A percentile compares a stretch with the other conserved stretches of the same genome.
Evolutionary conservation across 306 rosid species (phyloP).

Genomic region (Elaeagnus macrophylla): DNA sequence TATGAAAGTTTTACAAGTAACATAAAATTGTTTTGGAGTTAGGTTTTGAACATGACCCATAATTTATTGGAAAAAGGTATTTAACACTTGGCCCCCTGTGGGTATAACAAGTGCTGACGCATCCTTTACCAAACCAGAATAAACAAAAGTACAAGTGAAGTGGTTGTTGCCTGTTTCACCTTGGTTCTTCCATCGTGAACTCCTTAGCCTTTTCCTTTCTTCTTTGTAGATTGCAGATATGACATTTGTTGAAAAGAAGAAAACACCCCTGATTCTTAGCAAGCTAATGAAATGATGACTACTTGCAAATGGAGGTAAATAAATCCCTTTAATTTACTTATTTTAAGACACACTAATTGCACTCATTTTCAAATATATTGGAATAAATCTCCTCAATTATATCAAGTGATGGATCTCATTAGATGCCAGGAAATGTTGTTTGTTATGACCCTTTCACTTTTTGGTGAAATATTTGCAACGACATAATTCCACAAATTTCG

Average conservation of each 20-base stretch:
- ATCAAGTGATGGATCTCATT: not conserved
- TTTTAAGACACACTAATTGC: not conserved
- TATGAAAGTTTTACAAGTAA: too few species aligned
- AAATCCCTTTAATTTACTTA: conserved; percentile 15
- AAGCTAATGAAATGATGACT: conserved; percentile 76
- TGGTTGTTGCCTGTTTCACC: too few species aligned
- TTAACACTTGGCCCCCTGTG: too few species aligned
- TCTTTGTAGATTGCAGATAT: conserved; percentile 51
- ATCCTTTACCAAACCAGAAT: too few species aligned
- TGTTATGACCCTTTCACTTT: not conserved
- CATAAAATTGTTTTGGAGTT: too few species aligned
- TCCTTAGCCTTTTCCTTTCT: not conserved
- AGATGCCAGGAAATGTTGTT: not conserved
- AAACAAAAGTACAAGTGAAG: too few species aligned
- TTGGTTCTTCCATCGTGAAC: too few species aligned
- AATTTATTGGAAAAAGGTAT: too few species aligned
- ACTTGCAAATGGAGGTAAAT: conserved; percentile 90
- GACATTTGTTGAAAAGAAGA: conserved; percentile 70
- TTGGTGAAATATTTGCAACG: not conserved
- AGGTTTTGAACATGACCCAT: too few species aligned
- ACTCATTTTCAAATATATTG: not conserved
- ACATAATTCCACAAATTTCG: not conserved
- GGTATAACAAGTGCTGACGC: too few species aligned
- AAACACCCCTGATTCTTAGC: conserved; percentile 57
- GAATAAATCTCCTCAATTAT: not conserved